Base-by-base conservation (phyloP, 768 basidiomycete species). In the Coprinopsis cinerea region DNA sequence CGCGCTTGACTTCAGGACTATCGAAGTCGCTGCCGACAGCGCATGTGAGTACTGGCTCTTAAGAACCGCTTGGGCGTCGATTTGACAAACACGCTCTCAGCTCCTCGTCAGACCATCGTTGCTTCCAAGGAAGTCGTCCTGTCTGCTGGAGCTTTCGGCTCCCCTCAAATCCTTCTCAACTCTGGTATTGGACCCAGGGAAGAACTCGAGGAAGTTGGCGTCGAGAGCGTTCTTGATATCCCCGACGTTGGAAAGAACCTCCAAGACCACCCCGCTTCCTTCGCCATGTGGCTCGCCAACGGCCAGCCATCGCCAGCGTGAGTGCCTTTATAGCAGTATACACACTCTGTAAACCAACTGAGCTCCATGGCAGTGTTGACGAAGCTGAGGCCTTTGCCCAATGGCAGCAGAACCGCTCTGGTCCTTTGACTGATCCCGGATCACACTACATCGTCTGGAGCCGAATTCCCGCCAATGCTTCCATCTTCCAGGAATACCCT, bases 191-290 rank as follows among this genome's bases (percentile, higher is more conserved):
- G 59, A 15, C 47, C 53, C 18, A 11, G 28, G 7, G 18, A 27
- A n/a, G 51, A 57, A 4, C 46, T 61, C 13, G n/a, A 24, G 20
- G 23, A 42, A 20, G 41, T 56, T 14, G 58, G 57, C 15, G 61
- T 68, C 44, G 35, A 55, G 10, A 40, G 59, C 5, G 32, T 64
- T 22, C 54, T 65, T 18, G 44, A 64, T 32, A 42, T 60, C 15
- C 60, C 67, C 15, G 53, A 56, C 32, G 62, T 68, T 17, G 66
- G 67, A 3, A 53, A 58, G 44, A 60, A 66, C 44, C 41, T 69
- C 32, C 51, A 54, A 15, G 65, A 66, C 51, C 66, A 66, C 26
- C 48, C 37, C 54, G 13, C 48, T 57, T 13, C 34, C 5, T 28
- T 51, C 14, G 23, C 47, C 1, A 61, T 53, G 50, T 40, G 22